phyloP scores from a whole-genome alignment of 495 filamentous ascomycete species.

The Aspergillus taichungensis region DNA sequence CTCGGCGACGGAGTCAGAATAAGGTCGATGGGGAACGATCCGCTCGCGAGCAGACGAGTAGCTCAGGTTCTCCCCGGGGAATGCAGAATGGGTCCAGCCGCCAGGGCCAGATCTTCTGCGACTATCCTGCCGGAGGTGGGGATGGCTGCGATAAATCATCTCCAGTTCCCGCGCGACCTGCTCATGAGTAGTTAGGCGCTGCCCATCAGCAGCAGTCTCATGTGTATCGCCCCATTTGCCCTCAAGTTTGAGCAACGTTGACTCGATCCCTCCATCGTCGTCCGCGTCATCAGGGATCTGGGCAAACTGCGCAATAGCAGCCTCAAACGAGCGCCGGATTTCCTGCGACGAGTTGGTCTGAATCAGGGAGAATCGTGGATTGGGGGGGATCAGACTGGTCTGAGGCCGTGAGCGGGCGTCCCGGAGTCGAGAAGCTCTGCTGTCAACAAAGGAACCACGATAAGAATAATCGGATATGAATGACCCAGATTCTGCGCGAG shows the following conservation, averaged over 20 bases:
- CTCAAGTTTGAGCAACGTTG: slow-evolving; percentile 85
- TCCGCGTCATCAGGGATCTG: slow-evolving; percentile 69
- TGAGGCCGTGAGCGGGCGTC: slow-evolving; percentile 22
- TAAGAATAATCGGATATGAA: slow-evolving; percentile 62
- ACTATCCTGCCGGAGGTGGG: not conserved
- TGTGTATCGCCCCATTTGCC: slow-evolving; percentile 52
- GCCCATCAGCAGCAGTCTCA: not conserved
- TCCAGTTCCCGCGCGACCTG: slow-evolving; percentile 2
- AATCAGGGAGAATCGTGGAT: slow-evolving; percentile 52
- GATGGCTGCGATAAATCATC: not conserved
- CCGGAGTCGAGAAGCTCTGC: slow-evolving; percentile 12
- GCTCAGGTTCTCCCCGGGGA: slow-evolving; percentile 15
- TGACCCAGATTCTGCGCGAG: slow-evolving; percentile 55
- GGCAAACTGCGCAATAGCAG: slow-evolving; percentile 79
- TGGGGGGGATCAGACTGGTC: slow-evolving; percentile 29
- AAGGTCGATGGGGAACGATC: slow-evolving; percentile 23
- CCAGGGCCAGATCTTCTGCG: slow-evolving; percentile 9
- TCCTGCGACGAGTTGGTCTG: slow-evolving; percentile 69
- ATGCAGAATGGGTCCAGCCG: slow-evolving; percentile 18
- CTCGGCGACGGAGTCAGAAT: slow-evolving; percentile 35
- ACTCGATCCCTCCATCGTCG: slow-evolving; percentile 88
- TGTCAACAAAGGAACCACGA: slow-evolving; percentile 53
- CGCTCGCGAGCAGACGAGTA: slow-evolving; percentile 25
- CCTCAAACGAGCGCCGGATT: slow-evolving; percentile 80
- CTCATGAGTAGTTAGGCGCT: not conserved